A percentile compares a stretch with the other conserved stretches of the same genome.
These are phyloP conservation scores for Elongisporangium prolatum DNA, from an alignment of 352 stramenopile species.

Conservation along the genomic window DNA sequence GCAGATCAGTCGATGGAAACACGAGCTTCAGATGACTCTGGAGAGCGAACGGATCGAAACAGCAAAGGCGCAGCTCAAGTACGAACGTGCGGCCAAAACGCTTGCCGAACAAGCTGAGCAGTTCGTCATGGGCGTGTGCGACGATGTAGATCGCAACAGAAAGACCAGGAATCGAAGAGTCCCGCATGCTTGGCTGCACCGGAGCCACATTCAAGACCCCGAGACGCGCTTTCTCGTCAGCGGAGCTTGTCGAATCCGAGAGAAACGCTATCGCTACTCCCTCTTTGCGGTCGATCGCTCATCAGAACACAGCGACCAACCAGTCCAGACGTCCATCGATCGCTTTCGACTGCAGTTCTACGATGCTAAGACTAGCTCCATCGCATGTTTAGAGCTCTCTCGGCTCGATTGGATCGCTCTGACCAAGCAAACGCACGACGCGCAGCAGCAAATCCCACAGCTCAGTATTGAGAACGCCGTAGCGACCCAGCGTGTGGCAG, in stretches of 20 bases:
- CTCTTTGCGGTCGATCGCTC: slow-evolving; percentile 20
- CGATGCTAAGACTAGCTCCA: slow-evolving; percentile 13
- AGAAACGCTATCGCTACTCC: slow-evolving; percentile 21
- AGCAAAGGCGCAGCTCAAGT: slow-evolving; percentile 7
- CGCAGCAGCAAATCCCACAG: slow-evolving; percentile 28
- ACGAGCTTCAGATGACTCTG: slow-evolving; percentile 11
- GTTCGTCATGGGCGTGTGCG: neutral
- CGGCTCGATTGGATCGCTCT: slow-evolving; percentile 38
- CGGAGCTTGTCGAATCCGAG: slow-evolving; percentile 18
- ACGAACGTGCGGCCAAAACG: slow-evolving; percentile 5
- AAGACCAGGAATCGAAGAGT: neutral
- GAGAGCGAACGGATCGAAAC: slow-evolving; percentile 23
- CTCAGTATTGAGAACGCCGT: slow-evolving; percentile 12
- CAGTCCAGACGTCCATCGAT: neutral
- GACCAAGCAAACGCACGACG: slow-evolving; percentile 34
- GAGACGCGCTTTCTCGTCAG: slow-evolving; percentile 12
- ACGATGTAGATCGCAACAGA: neutral
- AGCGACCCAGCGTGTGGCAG: slow-evolving; percentile 8
- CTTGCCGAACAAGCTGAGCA: slow-evolving; percentile 3
- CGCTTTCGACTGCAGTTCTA: slow-evolving; percentile 39
- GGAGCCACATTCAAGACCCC: slow-evolving; percentile 14
- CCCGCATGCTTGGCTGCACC: slow-evolving; percentile 19
- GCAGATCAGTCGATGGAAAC: slow-evolving; percentile 17
- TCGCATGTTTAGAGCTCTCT: slow-evolving; percentile 14
- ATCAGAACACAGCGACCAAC: slow-evolving; percentile 1